phyloP scores from a whole-genome alignment of 1,284 basidiomycete species.

The Paramarasmius palmivorus region DNA sequence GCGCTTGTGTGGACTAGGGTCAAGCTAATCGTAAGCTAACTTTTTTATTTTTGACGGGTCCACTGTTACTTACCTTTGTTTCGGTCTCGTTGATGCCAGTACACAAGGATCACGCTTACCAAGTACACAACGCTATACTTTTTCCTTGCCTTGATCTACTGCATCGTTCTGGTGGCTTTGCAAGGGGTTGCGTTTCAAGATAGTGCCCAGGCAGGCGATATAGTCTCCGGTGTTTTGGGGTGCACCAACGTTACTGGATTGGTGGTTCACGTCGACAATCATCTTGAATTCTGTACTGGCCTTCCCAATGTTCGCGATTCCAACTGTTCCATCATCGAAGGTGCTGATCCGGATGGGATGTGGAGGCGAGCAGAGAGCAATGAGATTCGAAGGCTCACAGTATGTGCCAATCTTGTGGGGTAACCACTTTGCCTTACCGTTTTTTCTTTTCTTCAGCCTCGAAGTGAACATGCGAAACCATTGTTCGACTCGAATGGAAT shows the following conservation, averaged over 20 bases:
- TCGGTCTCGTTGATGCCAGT: conserved; percentile 26
- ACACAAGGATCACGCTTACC: conserved; percentile 40
- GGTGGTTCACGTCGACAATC: conserved; percentile 19
- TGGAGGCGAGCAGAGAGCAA: conserved; percentile 26
- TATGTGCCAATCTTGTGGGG: not conserved
- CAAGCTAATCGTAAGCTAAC: not conserved
- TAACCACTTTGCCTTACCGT: not conserved
- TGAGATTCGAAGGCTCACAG: not conserved
- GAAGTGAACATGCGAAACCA: too few relatives aligned
- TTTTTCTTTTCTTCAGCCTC: not conserved
- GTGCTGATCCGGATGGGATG: conserved; percentile 17
- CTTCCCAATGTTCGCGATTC: conserved; percentile 24
- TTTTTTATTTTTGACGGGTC: too few relatives aligned
- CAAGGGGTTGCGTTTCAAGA: conserved; percentile 33
- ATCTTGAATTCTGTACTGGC: conserved; percentile 22
- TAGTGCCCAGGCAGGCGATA: conserved; percentile 31
- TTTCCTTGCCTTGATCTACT: conserved; percentile 39
- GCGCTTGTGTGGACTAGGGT: not conserved
- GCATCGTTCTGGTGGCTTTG: conserved; percentile 34
- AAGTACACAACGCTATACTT: conserved; percentile 45
- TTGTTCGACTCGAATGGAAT: conserved; percentile 12
- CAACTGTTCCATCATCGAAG: conserved; percentile 17
- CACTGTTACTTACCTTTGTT: not conserved
- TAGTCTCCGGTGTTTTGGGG: conserved; percentile 28
- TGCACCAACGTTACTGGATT: conserved; percentile 23